phyloP scores from a whole-genome alignment of 352 stramenopile genomes.

The Pythium coloratum region DNA sequence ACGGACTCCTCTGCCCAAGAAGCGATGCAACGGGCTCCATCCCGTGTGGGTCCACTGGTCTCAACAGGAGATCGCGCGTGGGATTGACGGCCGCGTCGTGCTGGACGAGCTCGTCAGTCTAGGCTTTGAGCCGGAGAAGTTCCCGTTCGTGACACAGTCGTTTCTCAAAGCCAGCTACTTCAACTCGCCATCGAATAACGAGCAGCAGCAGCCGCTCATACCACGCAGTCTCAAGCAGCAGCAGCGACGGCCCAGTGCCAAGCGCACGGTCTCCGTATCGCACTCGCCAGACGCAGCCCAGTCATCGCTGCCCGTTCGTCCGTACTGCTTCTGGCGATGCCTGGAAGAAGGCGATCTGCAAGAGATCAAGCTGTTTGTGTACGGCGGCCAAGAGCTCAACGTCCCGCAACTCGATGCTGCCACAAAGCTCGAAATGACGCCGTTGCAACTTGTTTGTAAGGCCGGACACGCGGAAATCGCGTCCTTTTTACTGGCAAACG shows the following conservation, averaged over 20 bases:
- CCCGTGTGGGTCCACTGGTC: conserved; percentile 69
- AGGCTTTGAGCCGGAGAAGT: conserved; percentile 55
- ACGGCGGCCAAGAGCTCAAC: conserved; percentile 63
- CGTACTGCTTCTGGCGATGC: conserved; percentile 50
- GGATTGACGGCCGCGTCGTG: conserved; percentile 60
- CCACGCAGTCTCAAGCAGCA: conserved; percentile 7
- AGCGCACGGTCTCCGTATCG: conserved; percentile 4
- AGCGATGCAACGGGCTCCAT: conserved; percentile 36
- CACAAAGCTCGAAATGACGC: conserved; percentile 39
- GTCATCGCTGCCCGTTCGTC: background rate
- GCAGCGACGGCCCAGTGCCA: conserved; percentile 2
- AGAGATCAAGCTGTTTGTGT: conserved; percentile 68
- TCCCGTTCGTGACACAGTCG: conserved; percentile 52
- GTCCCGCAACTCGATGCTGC: conserved; percentile 33
- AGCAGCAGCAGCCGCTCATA: conserved; percentile 23
- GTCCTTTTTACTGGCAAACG: conserved; percentile 47
- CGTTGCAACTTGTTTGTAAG: conserved; percentile 60
- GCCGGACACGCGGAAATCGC: conserved; percentile 42
- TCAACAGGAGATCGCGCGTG: conserved; percentile 55
- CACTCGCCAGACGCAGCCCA: conserved; percentile 11
- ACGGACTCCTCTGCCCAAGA: conserved; percentile 1
- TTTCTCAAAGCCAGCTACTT: conserved; percentile 30
- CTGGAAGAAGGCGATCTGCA: conserved; percentile 42
- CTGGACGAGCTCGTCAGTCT: conserved; percentile 49
- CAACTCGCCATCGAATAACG: conserved; percentile 11